Evolutionary conservation across 441 rosid species (phyloP).

Genomic region (Flueggea neowawraea): DNA sequence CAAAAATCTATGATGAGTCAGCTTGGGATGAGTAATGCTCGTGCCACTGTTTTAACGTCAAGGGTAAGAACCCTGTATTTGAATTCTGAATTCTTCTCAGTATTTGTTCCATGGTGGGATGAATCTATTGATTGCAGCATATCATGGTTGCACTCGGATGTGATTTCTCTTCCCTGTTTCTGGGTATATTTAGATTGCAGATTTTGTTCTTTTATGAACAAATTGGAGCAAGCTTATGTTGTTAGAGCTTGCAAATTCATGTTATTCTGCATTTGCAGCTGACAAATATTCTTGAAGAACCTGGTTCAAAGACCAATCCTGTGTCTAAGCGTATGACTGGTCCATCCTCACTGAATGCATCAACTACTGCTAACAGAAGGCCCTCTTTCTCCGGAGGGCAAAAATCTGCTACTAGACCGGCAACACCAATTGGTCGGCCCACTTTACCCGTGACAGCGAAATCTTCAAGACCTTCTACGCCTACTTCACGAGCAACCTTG

Average conservation of each 20-base stretch:
- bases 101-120: constrained; percentile 1
- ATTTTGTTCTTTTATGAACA: neutral
- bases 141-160: too few relatives aligned
- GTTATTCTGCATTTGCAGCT: constrained; percentile 42
- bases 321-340: constrained; percentile 24
- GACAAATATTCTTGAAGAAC: constrained; percentile 57
- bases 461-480: constrained; percentile 55
- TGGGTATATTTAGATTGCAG: neutral
- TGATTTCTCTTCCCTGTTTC: neutral
- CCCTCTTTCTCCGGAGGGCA: constrained; percentile 54
- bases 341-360: constrained; percentile 26
- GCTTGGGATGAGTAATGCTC: constrained; percentile 41
- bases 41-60: constrained; percentile 45
- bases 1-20: constrained; percentile 36
- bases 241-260: constrained; percentile 21
- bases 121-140: neutral
- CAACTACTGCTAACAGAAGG: constrained; percentile 32
- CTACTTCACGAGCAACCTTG: constrained; percentile 49
- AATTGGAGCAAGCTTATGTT: constrained; percentile 4
- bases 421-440: constrained; percentile 55
- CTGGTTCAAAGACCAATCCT: constrained; percentile 30
- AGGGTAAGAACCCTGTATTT: constrained; percentile 48
- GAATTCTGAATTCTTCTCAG: constrained; percentile 12
- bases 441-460: constrained; percentile 33
- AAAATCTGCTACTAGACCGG: constrained; percentile 34